Percentiles rank a stretch among this genome's conserved stretches.
Evolutionary conservation across 257 asterid species (phyloP).

Genomic region (Salvia hispanica): DNA sequence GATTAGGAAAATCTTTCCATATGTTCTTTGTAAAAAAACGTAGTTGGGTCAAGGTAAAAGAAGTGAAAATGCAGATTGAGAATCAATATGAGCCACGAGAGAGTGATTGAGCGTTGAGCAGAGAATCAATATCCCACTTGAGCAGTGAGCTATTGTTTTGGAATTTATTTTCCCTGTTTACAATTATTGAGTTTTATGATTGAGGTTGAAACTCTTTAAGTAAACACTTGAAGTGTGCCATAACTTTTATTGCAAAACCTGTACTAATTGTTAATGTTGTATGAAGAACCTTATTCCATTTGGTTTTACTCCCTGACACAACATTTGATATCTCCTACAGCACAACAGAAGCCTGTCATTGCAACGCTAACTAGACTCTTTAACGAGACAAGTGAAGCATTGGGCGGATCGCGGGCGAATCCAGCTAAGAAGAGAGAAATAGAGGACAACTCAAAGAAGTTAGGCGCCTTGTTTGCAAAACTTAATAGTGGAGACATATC

Average conservation of each 20-base stretch:
- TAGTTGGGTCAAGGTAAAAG: too few relatives aligned
- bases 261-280: not conserved
- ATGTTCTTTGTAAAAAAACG: too few relatives aligned
- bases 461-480: conserved; percentile 81
- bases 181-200: not conserved
- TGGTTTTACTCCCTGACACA: conserved; percentile 9
- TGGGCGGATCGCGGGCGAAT: conserved; percentile 90
- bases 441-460: conserved; percentile 88
- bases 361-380: conserved; percentile 83
- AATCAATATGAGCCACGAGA: too few relatives aligned
- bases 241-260: not conserved
- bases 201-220: not conserved
- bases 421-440: conserved; percentile 93
- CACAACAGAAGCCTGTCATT: conserved; percentile 85
- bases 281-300: conserved; percentile 2
- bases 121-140: too few relatives aligned
- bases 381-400: conserved; percentile 82
- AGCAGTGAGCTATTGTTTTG: too few relatives aligned
- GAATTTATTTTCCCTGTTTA: too few relatives aligned
- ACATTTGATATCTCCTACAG: conserved; percentile 45
- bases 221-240: not conserved
- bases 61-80: too few relatives aligned
- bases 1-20: too few relatives aligned
- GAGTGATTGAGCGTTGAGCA: too few relatives aligned
- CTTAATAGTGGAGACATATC: conserved; percentile 88